A percentile compares a stretch with the other conserved stretches of the same genome.
phyloP scores from a whole-genome alignment of 805 yeast species.

The Cyberlindnera xylosilytica region DNA sequence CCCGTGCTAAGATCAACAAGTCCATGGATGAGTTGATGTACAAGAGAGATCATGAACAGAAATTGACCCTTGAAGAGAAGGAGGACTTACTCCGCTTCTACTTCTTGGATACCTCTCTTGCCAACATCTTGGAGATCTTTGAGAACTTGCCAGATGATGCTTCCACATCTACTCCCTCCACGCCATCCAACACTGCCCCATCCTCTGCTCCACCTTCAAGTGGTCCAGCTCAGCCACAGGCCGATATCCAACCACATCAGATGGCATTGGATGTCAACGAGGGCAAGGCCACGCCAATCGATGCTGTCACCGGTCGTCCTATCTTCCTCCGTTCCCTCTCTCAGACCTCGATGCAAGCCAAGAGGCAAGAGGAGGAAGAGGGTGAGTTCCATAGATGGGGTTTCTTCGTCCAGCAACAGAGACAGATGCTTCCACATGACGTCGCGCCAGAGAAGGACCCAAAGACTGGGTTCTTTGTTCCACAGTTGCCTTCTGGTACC shows the following conservation, averaged over 20 bases:
- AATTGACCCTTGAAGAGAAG: constrained; percentile 59
- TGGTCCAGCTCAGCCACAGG: constrained; percentile 43
- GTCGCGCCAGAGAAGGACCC: constrained; percentile 11
- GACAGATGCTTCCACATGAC: constrained; percentile 28
- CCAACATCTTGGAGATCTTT: constrained; percentile 44
- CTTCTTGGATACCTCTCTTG: constrained; percentile 66
- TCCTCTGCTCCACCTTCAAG: background rate
- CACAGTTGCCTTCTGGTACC: constrained; percentile 43
- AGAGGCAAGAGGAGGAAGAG: constrained; percentile 83
- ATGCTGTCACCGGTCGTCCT: constrained; percentile 69
- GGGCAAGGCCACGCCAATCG: constrained; percentile 53
- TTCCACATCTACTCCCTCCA: constrained; percentile 6
- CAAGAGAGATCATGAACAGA: constrained; percentile 44
- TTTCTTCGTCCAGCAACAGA: constrained; percentile 66
- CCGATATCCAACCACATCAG: constrained; percentile 50
- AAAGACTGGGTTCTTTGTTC: constrained; percentile 22
- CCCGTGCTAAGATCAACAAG: constrained; percentile 40
- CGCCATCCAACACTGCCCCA: constrained; percentile 1
- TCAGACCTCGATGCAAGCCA: constrained; percentile 63
- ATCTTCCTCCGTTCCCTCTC: constrained; percentile 62
- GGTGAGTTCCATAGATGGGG: constrained; percentile 91
- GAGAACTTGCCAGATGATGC: constrained; percentile 18
- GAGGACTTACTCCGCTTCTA: constrained; percentile 69
- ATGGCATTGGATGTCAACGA: constrained; percentile 66
- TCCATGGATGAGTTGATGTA: constrained; percentile 56